Percentiles rank a stretch among this genome's conserved stretches.
These are phyloP conservation scores for Gregarina niphandrodes DNA, from an alignment of 169 alveolate genomes.

Conservation along the genomic window DNA sequence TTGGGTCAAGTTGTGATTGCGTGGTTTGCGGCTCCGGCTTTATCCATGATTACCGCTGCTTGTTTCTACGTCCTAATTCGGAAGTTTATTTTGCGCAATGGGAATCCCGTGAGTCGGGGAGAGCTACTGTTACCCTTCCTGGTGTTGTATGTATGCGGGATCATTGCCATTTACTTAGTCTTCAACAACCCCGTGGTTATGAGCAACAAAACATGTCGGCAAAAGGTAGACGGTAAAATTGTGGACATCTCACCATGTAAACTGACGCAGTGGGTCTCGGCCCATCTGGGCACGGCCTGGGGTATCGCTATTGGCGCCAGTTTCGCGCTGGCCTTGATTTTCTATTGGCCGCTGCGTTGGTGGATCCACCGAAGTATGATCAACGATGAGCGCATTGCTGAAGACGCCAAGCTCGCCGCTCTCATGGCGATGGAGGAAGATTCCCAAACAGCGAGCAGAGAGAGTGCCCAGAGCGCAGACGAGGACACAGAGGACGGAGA, in stretches of 20 bases:
- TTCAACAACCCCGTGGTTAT: conserved; percentile 15
- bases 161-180: conserved; percentile 8
- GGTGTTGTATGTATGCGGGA: conserved; percentile 3
- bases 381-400: not conserved
- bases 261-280: conserved; percentile 25
- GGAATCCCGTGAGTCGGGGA: not conserved
- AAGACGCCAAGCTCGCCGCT: conserved; percentile 4
- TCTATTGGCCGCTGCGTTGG: not conserved
- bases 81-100: not conserved
- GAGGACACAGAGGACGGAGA: too few relatives aligned
- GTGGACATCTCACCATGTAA: conserved; percentile 16
- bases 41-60: not conserved
- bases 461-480: too few relatives aligned
- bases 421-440: too few relatives aligned
- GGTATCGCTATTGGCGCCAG: conserved; percentile 9
- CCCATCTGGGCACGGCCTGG: conserved; percentile 9
- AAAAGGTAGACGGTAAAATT: conserved; percentile 1
- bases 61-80: not conserved
- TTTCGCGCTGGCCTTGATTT: not conserved
- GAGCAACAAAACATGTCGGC: conserved; percentile 5
- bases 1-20: conserved; percentile 32
- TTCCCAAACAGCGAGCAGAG: too few relatives aligned
- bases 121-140: not conserved
- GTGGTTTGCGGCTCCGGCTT: conserved; percentile 24
- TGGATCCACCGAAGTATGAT: not conserved